phyloP scores from a whole-genome alignment of 768 basidiomycete genomes.

The Russula sp. region DNA sequence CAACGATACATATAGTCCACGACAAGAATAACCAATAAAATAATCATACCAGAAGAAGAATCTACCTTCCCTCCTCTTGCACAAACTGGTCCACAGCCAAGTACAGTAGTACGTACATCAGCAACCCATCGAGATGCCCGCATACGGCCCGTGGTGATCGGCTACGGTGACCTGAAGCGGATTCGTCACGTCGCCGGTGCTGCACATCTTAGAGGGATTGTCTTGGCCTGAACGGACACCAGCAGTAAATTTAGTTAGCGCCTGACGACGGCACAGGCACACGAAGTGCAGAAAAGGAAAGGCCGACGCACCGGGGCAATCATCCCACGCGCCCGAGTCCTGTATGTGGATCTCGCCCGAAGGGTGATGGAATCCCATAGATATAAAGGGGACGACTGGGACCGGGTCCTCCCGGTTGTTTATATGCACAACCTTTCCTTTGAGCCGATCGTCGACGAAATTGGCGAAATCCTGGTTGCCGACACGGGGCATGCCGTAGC shows the following conservation, averaged over 20 bases:
- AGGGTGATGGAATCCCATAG: constrained; percentile 45
- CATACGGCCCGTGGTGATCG: constrained; percentile 22
- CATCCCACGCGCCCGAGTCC: constrained; percentile 42
- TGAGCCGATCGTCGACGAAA: constrained; percentile 6
- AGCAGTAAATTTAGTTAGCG: background rate
- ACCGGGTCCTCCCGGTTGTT: constrained; percentile 30
- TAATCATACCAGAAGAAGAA: no score
- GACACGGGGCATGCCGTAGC: constrained; percentile 28
- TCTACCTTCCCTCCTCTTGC: background rate
- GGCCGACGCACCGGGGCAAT: constrained; percentile 42
- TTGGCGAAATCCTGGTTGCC: constrained; percentile 11
- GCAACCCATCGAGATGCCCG: constrained; percentile 22
- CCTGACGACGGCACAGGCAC: no score
- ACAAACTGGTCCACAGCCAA: background rate
- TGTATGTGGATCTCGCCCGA: constrained; percentile 38
- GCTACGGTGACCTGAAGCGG: constrained; percentile 37
- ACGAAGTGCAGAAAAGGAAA: background rate
- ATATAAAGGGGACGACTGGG: constrained; percentile 33
- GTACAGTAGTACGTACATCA: background rate
- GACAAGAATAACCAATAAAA: no score
- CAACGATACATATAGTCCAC: no score
- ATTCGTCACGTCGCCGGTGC: constrained; percentile 46
- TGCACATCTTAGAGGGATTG: constrained; percentile 47
- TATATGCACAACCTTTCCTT: constrained; percentile 2
- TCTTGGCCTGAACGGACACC: constrained; percentile 45